Evolutionary conservation across 768 basidiomycete species (phyloP), one percentile per base, ranked within the genome.

Genomic region (Kwoniella mangroviensis): DNA sequence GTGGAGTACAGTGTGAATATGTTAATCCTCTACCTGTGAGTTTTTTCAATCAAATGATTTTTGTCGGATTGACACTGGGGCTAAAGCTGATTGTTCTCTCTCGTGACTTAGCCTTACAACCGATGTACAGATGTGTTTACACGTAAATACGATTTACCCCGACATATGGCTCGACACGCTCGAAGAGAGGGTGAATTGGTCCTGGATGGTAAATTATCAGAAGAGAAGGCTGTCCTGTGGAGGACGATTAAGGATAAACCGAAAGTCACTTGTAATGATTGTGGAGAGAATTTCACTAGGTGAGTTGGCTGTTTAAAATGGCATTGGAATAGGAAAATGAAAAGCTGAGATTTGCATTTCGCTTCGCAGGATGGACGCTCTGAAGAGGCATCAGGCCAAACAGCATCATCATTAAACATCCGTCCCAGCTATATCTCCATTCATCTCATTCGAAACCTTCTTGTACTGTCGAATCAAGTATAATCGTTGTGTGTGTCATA

Each of bases 81-180:
- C 22, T 21, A 21, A 53, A 5, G 45, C 63, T 64, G 65, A 73
- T 60, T n/a, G 3, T 26, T 45, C 15, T 45, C 10, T 56, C 4
- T 52, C 40, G 24, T 62, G 9, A 9, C 28, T 12, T 57, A 79
- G 77, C 79, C 79, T 41, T 80, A 75, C 71, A 78, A 78, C 56
- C 73, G 77, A 26, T 80, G 79, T 64, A 70, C 73, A 40, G 79
- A 80, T 56, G 70, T 78, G 45, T 80, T 80, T 43, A 80, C 79
- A 7, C 70, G 79, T 17, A 78, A 78, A 69, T 80, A 80, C 69
- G 79, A 80, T 70, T 61, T 80, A 12, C 79, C 79, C 1, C 68
- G 79, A 57, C 79, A 80, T 43, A 80, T 80, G 79, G 79, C 79
- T 24, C 67, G 79, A 63, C 79, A 80, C 53, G 79, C 74, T n/a